Evolutionary conservation across 2,329 filamentous ascomycete species (phyloP).

Genomic region (Penicillium sp.): DNA sequence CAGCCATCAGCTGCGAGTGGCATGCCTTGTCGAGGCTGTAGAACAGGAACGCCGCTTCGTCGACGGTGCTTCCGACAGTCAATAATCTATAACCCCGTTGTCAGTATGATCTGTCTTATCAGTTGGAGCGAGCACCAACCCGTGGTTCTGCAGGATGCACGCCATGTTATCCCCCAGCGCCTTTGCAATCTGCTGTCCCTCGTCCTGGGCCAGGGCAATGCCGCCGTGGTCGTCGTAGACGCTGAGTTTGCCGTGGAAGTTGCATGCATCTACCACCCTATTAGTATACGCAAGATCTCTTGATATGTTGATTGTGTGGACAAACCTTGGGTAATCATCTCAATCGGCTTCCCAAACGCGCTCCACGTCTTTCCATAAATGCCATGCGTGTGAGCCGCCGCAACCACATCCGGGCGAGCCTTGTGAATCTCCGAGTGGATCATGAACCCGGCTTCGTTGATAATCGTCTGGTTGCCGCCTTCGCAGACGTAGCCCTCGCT

Average conservation of each 20-base stretch:
- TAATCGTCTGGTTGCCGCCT: constrained; percentile 37
- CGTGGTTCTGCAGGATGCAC: constrained; percentile 41
- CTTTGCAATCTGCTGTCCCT: constrained; percentile 35
- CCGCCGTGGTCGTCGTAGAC: constrained; percentile 40
- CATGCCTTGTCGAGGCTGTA: constrained; percentile 40
- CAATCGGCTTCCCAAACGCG: constrained; percentile 55
- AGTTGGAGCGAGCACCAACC: constrained; percentile 18
- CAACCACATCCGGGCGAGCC: constrained; percentile 56
- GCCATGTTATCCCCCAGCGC: constrained; percentile 40
- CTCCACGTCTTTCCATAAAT: constrained; percentile 61
- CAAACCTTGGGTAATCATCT: constrained; percentile 60
- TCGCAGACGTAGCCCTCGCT: constrained; percentile 38
- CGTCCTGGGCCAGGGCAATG: constrained; percentile 37
- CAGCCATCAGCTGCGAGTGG: constrained; percentile 39
- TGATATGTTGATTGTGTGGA: too few species aligned
- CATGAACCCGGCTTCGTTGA: constrained; percentile 51
- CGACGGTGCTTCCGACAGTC: constrained; percentile 39
- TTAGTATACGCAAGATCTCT: too few species aligned
- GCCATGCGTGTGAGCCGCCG: constrained; percentile 57
- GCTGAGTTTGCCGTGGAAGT: constrained; percentile 34
- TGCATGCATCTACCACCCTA: constrained; percentile 35
- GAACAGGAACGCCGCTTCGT: constrained; percentile 39
- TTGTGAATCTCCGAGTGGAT: constrained; percentile 59
- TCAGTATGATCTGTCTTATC: constrained; percentile 11
- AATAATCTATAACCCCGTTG: constrained; percentile 29